These are phyloP conservation scores for Fagopyrum homotropicum DNA, from an alignment of 148 eudicot genomes.

Conservation along the genomic window DNA sequence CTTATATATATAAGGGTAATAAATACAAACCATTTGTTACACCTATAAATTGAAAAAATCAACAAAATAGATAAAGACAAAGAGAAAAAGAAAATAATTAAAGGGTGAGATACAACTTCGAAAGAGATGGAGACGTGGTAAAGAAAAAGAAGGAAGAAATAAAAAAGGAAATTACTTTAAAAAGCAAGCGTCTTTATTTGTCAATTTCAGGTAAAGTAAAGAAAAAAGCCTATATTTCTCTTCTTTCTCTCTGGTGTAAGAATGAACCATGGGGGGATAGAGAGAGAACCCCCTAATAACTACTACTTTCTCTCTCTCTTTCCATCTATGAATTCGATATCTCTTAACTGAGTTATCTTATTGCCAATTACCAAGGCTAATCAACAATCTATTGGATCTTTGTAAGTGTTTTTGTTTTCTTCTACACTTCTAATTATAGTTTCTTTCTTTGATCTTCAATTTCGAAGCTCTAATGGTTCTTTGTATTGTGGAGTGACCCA, in stretches of 20 bases:
- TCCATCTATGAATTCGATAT: neutral
- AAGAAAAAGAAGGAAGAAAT: no score
- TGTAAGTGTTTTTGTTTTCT: neutral
- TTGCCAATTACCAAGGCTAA: neutral
- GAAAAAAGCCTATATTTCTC: neutral
- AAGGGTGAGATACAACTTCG: no score
- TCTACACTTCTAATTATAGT: neutral
- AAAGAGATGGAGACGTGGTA: neutral
- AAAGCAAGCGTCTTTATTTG: neutral
- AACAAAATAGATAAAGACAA: no score
- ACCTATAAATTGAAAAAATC: no score
- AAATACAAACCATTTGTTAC: no score
- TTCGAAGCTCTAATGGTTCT: neutral
- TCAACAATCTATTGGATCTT: neutral
- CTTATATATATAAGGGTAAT: no score
- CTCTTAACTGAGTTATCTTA: neutral
- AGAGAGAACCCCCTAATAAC: neutral
- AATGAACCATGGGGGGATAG: neutral
- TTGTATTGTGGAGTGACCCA: no score
- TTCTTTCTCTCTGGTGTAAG: neutral
- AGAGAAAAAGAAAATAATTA: no score
- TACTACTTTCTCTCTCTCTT: neutral
- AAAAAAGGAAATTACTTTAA: neutral
- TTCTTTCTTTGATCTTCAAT: neutral
- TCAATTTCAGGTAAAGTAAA: neutral